These are phyloP conservation scores for Oligophagozyma castellii DNA, from an alignment of 1,139 yeast species.

Conservation along the genomic window DNA sequence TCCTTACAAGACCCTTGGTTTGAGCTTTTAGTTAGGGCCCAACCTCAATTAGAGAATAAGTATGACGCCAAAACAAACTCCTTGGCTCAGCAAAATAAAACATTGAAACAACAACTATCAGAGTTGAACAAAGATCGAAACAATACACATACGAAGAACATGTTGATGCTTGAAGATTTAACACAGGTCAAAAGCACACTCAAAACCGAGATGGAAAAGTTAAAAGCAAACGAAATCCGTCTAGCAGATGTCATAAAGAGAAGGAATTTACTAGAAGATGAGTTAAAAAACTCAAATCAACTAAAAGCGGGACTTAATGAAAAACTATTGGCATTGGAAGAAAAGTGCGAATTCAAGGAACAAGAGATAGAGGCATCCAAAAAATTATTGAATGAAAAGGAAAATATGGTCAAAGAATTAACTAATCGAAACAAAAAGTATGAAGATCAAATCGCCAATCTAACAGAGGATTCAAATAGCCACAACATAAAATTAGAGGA, in stretches of 20 bases:
- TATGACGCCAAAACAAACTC: slow-evolving; percentile 38
- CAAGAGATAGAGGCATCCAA: slow-evolving; percentile 24
- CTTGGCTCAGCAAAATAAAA: slow-evolving; percentile 45
- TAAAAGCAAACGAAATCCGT: slow-evolving; percentile 9
- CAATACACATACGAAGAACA: slow-evolving; percentile 20
- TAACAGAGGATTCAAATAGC: neutral
- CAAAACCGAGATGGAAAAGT: slow-evolving; percentile 10
- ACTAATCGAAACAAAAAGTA: slow-evolving; percentile 3
- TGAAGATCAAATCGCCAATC: slow-evolving; percentile 1
- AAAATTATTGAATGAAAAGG: slow-evolving; percentile 13
- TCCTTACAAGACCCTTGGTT: slow-evolving; percentile 75
- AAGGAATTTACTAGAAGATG: no score
- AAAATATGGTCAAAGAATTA: slow-evolving; percentile 11
- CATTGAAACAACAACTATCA: slow-evolving; percentile 32
- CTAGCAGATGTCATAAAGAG: no score
- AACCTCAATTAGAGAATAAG: no score
- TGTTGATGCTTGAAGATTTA: slow-evolving; percentile 27
- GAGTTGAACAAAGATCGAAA: slow-evolving; percentile 26
- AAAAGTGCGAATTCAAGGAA: slow-evolving; percentile 8
- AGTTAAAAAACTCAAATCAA: slow-evolving; percentile 9
- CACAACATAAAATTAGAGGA: neutral
- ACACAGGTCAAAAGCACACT: slow-evolving; percentile 24
- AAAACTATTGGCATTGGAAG: slow-evolving; percentile 24
- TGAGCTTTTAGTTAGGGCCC: no score
- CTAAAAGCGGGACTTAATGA: slow-evolving; percentile 5